Conservation (phyloP, 2,329 filamentous ascomycete species). For the Arachnopeziza araneosa region DNA sequence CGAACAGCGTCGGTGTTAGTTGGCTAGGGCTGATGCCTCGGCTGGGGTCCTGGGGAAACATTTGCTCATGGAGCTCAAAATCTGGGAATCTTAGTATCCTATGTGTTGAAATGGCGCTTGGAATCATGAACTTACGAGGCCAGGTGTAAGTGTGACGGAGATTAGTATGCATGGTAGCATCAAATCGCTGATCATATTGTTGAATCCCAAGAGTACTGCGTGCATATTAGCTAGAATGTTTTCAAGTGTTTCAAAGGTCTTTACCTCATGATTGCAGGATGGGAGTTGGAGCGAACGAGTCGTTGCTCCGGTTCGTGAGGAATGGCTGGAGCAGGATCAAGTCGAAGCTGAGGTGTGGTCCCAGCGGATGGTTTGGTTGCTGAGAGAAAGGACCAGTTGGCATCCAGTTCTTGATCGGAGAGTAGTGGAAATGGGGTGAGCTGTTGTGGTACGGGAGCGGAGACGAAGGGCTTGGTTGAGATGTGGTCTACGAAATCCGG, state of each 20-base stretch:
- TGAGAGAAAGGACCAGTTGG: constrained; percentile 26
- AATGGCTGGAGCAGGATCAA: constrained; percentile 23
- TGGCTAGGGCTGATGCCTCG: constrained; percentile 21
- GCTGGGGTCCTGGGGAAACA: constrained; percentile 24
- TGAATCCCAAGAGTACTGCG: constrained; percentile 28
- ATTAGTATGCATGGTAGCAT: constrained; percentile 19
- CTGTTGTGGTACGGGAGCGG: constrained; percentile 22
- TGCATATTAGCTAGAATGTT: neutral
- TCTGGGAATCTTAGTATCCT: constrained; percentile 21
- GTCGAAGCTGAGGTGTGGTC: constrained; percentile 19
- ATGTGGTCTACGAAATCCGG: constrained; percentile 13
- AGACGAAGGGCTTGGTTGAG: constrained; percentile 19
- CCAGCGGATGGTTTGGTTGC: constrained; percentile 22
- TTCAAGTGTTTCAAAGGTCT: neutral
- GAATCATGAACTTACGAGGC: constrained; percentile 25
- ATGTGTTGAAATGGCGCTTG: neutral
- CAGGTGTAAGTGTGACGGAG: constrained; percentile 28
- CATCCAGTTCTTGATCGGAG: constrained; percentile 24
- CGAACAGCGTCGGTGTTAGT: constrained; percentile 22
- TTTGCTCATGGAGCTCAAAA: constrained; percentile 29
- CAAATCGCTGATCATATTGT: constrained; percentile 29
- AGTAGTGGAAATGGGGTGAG: constrained; percentile 26
- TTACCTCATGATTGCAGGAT: constrained; percentile 28
- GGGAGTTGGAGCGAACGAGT: constrained; percentile 21
- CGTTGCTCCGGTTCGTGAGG: constrained; percentile 4